Evolutionary conservation across 2,329 filamentous ascomycete genomes (phyloP), one percentile per base, ranked within the genome.

Genomic region (Hirsutella minnesotensis): DNA sequence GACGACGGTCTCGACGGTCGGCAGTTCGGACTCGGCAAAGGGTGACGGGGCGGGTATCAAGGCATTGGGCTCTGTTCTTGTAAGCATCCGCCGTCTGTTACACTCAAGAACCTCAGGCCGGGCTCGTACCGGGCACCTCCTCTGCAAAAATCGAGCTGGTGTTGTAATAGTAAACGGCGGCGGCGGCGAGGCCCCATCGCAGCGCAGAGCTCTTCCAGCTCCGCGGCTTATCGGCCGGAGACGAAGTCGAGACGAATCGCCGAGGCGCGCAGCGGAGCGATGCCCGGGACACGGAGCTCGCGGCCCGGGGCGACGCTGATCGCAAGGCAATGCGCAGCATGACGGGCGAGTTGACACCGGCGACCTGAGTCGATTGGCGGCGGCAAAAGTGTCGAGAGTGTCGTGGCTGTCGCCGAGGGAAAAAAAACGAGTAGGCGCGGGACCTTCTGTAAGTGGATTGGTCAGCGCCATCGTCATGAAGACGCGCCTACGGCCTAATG

Each of bases 141-240:
- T 95, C 86, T 15, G 88, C 85, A 62, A 96, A 96, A 19, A 87
- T 71, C 42, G 80, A 76, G 56, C 83, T 90, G 8, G 88, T 95
- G 69, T 88, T 94, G 64, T 96, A 98, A 65, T 86, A 95, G 68
- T 96, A 98, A 40, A 96, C 67, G 38, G 82, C 79, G 18, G 75
- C 86, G 46, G 70, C 72, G 0, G 86, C 89, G 44, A 92, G 59
- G 50, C 79, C 86, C 77, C 87, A 83, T 68, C 90, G 76, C 54
- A 77, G 60, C 4, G 72, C 73, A 41, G 79, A 72, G 61, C 79
- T 83, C 73, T 89, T 94, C 85, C 86, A 95, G 59, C 80, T 84
- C 60, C 86, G 70, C 54, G 78, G 78, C 66, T 79, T 85, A 56
- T 77, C 68, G 50, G 77, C 70, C 3, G 82, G 60, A 12, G 58